phyloP scores from a whole-genome alignment of 192 early-diverging fungal species.

The Podila epicladia region DNA sequence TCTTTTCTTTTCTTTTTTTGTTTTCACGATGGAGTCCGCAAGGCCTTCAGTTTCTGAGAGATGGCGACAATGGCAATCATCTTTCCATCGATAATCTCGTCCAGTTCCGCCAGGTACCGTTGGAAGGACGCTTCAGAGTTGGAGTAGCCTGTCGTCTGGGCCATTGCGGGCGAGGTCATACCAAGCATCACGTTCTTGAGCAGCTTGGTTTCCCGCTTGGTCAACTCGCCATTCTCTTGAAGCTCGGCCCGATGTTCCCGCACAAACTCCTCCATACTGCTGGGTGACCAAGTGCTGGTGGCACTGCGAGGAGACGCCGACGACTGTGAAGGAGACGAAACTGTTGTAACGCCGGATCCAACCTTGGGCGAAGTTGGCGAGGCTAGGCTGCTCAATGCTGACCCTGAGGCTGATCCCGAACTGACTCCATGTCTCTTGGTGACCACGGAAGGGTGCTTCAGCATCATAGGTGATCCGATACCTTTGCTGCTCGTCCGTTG shows the following conservation, averaged over 20 bases:
- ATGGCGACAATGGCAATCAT: conserved; percentile 58
- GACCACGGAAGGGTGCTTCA: conserved; percentile 38
- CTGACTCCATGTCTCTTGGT: conserved; percentile 17
- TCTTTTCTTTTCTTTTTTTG: too few relatives aligned
- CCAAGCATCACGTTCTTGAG: conserved; percentile 69
- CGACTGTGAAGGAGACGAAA: background rate
- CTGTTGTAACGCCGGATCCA: background rate
- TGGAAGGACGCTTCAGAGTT: conserved; percentile 31
- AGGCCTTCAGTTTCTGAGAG: conserved; percentile 42
- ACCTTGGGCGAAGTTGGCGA: conserved; percentile 33
- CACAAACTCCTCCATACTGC: conserved; percentile 68
- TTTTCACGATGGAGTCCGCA: conserved; percentile 15
- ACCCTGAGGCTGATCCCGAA: conserved; percentile 2
- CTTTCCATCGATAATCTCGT: conserved; percentile 66
- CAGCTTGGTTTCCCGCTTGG: conserved; percentile 73
- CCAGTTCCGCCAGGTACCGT: conserved; percentile 63
- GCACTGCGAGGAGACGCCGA: conserved; percentile 1
- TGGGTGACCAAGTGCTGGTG: conserved; percentile 20
- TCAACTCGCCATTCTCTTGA: conserved; percentile 66
- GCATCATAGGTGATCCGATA: conserved; percentile 5
- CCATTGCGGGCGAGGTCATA: conserved; percentile 52
- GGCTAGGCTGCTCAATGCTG: conserved; percentile 8
- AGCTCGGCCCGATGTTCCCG: conserved; percentile 73
- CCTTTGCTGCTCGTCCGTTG: conserved; percentile 4
- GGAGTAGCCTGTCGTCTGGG: conserved; percentile 19